Evolutionary conservation across 345 rosid genomes (phyloP), one percentile per base, ranked within the genome.

Genomic region (Barbarea vulgaris): DNA sequence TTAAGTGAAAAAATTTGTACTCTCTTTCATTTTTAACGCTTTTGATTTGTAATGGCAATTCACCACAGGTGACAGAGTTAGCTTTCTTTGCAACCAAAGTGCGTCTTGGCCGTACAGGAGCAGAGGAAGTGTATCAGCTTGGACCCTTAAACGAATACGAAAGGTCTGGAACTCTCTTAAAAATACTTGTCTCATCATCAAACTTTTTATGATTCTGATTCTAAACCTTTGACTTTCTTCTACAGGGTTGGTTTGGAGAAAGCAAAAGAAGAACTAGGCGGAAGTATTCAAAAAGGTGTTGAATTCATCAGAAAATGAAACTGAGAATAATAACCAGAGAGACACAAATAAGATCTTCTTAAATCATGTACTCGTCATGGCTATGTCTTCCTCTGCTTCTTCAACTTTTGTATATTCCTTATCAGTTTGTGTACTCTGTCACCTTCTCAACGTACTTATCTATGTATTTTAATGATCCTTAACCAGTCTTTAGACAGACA

Each of bases 61-160:
- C 15, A 65, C 6, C 17, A 47, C 50, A 89, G 96, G 96, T 88
- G 69, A 90, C 93, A 7, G 91, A 88, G 27, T 89, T 88, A 61
- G 91, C 90, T 30, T 90, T 85, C 88, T 90, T 90, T 55, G 96
- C 96, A 77, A 63, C 90, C 60, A 90, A 85, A 81, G 93, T 90
- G 66, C 83, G 87, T 22, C 89, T 90, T 59, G 91, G 91, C 7
- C 93, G 93, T 59, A 52, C 68, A 21, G 93, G 96, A 68, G 90
- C 77, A 41, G 90, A 90, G 61, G 91, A 88, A 81, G 78, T 90
- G 57, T 82, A 75, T 65, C 89, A 86, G 50, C 86, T 88, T 44
- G 93, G 91, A 11, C 91, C 96, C 14, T 85, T 90, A 41, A 90
- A 81, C 46, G 88, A 84, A 72, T 90, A 85, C 39, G 96, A 87